These are phyloP conservation scores for Neurospora intermedia DNA, from an alignment of 495 filamentous ascomycete species.

Conservation along the genomic window DNA sequence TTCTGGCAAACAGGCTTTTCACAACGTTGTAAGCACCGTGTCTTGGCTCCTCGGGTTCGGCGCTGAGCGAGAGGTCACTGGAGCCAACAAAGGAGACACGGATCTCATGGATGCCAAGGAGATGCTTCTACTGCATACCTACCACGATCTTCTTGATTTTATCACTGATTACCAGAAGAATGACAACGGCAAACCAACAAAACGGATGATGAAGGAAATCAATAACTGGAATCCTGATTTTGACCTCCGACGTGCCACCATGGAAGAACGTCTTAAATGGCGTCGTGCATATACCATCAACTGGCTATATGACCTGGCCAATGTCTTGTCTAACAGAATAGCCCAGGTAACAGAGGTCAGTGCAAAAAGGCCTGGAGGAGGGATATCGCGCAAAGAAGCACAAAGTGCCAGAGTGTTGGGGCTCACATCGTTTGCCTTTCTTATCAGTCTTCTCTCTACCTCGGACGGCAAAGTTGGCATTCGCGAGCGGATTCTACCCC, in stretches of 20 bases:
- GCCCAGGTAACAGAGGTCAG: neutral
- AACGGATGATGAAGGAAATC: constrained; percentile 28
- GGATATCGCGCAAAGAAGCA: neutral
- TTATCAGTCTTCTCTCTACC: constrained; percentile 30
- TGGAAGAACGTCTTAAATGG: constrained; percentile 31
- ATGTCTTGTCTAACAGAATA: constrained; percentile 13
- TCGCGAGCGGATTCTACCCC: constrained; percentile 28
- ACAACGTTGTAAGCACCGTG: constrained; percentile 27
- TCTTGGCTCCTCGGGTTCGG: constrained; percentile 16
- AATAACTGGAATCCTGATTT: constrained; percentile 33
- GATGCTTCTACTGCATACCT: constrained; percentile 31
- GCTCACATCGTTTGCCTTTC: constrained; percentile 28
- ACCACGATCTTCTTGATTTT: constrained; percentile 33
- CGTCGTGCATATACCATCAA: constrained; percentile 38
- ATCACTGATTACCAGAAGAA: constrained; percentile 35
- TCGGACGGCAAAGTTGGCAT: constrained; percentile 29
- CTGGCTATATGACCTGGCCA: constrained; percentile 41
- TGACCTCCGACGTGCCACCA: constrained; percentile 26
- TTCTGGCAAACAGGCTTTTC: constrained; percentile 27
- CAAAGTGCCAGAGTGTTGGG: constrained; percentile 27
- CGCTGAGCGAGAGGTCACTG: constrained; percentile 1
- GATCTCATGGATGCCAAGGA: constrained; percentile 27
- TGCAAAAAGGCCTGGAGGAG: neutral
- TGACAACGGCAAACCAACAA: constrained; percentile 35
- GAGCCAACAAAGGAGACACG: constrained; percentile 6